Base-by-base conservation (phyloP, 768 basidiomycete genomes). In the Mycena leptocephala region DNA sequence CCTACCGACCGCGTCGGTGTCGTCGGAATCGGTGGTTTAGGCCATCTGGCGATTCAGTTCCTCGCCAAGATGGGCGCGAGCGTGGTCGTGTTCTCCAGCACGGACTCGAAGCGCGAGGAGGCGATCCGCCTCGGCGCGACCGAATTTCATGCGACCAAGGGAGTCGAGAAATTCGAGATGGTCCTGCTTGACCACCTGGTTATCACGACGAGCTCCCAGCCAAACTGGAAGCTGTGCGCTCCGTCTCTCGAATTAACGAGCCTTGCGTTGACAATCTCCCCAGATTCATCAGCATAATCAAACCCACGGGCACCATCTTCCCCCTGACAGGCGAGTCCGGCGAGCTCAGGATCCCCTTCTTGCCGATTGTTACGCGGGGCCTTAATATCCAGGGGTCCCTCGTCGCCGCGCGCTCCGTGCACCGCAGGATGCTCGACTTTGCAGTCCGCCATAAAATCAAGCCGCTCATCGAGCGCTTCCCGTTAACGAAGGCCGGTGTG, bases 11-110 rank as follows among this genome's bases (percentile, higher is more conserved):
- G 55, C 14, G 81, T 87, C 1, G 84, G 84, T 0, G 65, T 86
- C 1, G 72, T 85, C 11, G 86, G 83, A 0, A 10, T 87, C 33
- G 86, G 86, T 5, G 85, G 85, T 13, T 82, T 86, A 24, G 86
- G 85, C 14, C 85, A 86, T 56, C 84, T 86, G 56, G 85, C 83
- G 13, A 83, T 86, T 41, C 86, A 86, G 65, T 86, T 86, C 71
- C 84, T 85, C 4, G 74, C 83, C 53, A 86, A 84, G 77, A 87
- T 86, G 84, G 86, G 86, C 11, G 87, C 85, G 32, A 84, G 85
- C 11, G 86, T 87, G 10, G 83, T 86, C 66, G 86, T 83, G 10
- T 82, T 87, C 37, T 86, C 85, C 13, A 63, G 81, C 33, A 82
- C 85, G 2, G 83, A 86, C 8, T 58, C 37, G 24, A 87, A 86